Conservation (phyloP, 352 stramenopile species). For the Phytophthora agathidicida region DNA sequence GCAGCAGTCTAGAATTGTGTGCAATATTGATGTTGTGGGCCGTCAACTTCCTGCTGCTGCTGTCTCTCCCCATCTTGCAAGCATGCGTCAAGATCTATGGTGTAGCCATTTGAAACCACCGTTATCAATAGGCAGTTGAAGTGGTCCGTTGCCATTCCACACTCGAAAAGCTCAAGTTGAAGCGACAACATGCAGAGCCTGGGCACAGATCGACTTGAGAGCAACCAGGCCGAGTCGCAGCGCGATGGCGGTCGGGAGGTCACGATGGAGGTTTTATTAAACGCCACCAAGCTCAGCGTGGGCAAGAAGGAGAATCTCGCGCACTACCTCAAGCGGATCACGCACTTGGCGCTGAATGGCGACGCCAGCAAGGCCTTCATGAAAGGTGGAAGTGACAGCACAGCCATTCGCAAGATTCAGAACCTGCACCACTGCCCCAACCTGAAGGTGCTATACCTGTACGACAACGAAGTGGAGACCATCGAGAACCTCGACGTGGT, state of each 20-base stretch:
- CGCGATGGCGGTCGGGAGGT: slow-evolving; percentile 44
- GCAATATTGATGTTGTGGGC: too few species aligned
- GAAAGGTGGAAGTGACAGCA: slow-evolving; percentile 7
- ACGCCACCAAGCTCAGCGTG: slow-evolving; percentile 70
- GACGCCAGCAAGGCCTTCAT: slow-evolving; percentile 38
- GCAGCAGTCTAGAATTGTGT: slow-evolving; percentile 1
- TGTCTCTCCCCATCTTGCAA: slow-evolving; percentile 6
- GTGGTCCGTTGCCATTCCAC: slow-evolving; percentile 14
- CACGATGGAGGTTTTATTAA: slow-evolving; percentile 61
- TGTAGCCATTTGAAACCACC: slow-evolving; percentile 3
- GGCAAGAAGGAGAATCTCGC: slow-evolving; percentile 66
- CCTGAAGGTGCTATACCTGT: slow-evolving; percentile 79
- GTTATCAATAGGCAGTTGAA: slow-evolving; percentile 25
- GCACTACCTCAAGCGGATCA: slow-evolving; percentile 79
- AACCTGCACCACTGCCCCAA: slow-evolving; percentile 69
- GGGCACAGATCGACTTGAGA: background rate
- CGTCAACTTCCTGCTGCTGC: too few species aligned
- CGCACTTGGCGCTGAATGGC: slow-evolving; percentile 70
- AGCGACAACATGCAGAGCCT: slow-evolving; percentile 20
- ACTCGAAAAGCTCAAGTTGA: slow-evolving; percentile 18
- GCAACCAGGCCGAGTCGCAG: slow-evolving; percentile 19
- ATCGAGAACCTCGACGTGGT: slow-evolving; percentile 65
- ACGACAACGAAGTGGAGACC: slow-evolving; percentile 69
- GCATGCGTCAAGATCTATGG: background rate
- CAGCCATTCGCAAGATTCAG: slow-evolving; percentile 50